Percentiles rank a stretch among this genome's conserved stretches.
Conservation (phyloP, 805 yeast genomes). For the Suhomyces prunicola region DNA sequence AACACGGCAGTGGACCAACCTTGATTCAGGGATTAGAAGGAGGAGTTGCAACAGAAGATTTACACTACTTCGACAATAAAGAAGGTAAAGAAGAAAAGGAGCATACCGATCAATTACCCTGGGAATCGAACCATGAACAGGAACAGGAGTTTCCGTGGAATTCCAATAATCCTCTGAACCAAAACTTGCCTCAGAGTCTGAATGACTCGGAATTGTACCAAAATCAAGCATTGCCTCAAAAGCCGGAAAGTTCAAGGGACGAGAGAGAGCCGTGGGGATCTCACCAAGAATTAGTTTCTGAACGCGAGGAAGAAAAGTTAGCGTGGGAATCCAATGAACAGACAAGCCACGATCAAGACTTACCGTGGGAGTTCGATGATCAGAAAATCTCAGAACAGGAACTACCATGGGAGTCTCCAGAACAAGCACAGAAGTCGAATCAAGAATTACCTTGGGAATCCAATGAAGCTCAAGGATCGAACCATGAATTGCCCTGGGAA, state of each 20-base stretch:
- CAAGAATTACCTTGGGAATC: conserved; percentile 5
- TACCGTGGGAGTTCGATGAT: conserved; percentile 2
- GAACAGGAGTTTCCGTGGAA: conserved; percentile 6
- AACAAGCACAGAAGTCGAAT: background rate
- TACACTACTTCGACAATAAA: background rate
- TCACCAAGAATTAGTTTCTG: background rate
- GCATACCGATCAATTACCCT: conserved; percentile 9
- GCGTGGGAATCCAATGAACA: background rate
- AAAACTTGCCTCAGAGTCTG: background rate
- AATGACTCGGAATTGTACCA: background rate
- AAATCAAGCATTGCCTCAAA: background rate
- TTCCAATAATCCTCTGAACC: background rate
- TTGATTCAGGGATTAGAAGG: conserved; percentile 1
- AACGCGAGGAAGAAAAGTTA: background rate
- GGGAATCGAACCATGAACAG: conserved; percentile 9
- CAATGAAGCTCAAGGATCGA: background rate
- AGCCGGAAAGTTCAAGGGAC: background rate
- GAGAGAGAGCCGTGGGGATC: background rate
- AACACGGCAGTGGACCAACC: background rate
- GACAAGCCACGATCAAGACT: background rate
- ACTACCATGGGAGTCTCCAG: conserved; percentile 4
- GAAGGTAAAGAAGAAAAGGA: background rate
- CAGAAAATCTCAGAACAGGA: background rate
- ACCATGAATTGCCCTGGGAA: conserved; percentile 6
- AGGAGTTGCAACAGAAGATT: background rate